Percentiles rank a stretch among this genome's conserved stretches.
Evolutionary conservation across 1,139 yeast species (phyloP).

Genomic region (Suhomyces taliae): DNA sequence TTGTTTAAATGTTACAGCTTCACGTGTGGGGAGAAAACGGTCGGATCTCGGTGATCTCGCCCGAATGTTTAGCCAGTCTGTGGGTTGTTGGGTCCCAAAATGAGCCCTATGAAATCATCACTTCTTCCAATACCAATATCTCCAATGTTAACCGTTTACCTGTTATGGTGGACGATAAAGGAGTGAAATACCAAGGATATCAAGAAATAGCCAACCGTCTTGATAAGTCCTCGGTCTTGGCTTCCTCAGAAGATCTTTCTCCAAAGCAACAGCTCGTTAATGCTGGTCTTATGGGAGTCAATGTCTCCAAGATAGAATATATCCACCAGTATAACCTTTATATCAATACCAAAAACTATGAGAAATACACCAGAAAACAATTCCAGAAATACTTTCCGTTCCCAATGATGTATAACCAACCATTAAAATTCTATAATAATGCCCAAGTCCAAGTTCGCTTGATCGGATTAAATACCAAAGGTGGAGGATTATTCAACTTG

Average conservation of each 20-base stretch:
- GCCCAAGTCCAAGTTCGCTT: conserved; percentile 49
- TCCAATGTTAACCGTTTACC: conserved; percentile 60
- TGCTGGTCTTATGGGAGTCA: conserved; percentile 17
- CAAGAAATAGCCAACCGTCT: conserved; percentile 41
- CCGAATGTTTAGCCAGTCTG: conserved; percentile 38
- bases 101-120: conserved; percentile 33
- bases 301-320: conserved; percentile 42
- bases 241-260: conserved; percentile 1
- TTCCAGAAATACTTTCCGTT: conserved; percentile 65
- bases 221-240: conserved; percentile 14
- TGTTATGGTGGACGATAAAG: conserved; percentile 37
- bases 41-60: conserved; percentile 37
- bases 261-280: conserved; percentile 18
- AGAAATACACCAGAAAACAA: conserved; percentile 58
- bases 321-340: conserved; percentile 64
- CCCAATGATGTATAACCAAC: conserved; percentile 84
- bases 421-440: conserved; percentile 49
- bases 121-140: conserved; percentile 60
- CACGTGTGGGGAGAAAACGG: conserved; percentile 58
- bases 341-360: conserved; percentile 63
- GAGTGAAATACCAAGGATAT: conserved; percentile 45
- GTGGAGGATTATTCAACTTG: conserved; percentile 31
- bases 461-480: conserved; percentile 39
- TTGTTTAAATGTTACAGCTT: conserved; percentile 19
- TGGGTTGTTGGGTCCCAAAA: conserved; percentile 28